A percentile compares a stretch with the other conserved stretches of the same genome.
Conservation (phyloP, 192 early-diverging fungal genomes). For the Backusella mclennaniae region DNA sequence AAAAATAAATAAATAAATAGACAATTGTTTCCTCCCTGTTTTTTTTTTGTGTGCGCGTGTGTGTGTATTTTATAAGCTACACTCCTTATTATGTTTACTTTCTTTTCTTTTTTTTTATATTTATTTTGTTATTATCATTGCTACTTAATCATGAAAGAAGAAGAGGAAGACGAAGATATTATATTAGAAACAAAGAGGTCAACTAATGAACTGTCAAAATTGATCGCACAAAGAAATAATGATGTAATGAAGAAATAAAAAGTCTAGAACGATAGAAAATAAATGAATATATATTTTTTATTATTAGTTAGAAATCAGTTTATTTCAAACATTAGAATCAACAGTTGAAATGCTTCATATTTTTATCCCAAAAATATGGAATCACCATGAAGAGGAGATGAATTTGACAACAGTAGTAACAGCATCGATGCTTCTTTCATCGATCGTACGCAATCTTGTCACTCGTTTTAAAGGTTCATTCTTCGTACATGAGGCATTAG, state of each 20-base stretch:
- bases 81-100: too few relatives aligned
- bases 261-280: not conserved
- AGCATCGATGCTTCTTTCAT: constrained; percentile 6
- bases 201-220: not conserved
- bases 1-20: not conserved
- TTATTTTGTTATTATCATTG: not conserved
- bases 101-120: not conserved
- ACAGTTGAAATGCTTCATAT: constrained; percentile 8
- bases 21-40: not conserved
- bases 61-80: too few relatives aligned
- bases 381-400: not conserved
- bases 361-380: constrained; percentile 7
- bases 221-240: constrained; percentile 3
- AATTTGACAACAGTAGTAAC: constrained; percentile 6
- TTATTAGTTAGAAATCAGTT: not conserved
- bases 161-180: not conserved
- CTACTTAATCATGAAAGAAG: not conserved
- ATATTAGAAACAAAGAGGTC: not conserved
- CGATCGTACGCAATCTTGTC: not conserved
- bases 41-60: not conserved
- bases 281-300: not conserved
- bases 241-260: not conserved
- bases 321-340: not conserved
- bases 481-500: not conserved
- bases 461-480: not conserved